Evolutionary conservation across 2,329 filamentous ascomycete species (phyloP).

Genomic region (Pyricularia grisea): DNA sequence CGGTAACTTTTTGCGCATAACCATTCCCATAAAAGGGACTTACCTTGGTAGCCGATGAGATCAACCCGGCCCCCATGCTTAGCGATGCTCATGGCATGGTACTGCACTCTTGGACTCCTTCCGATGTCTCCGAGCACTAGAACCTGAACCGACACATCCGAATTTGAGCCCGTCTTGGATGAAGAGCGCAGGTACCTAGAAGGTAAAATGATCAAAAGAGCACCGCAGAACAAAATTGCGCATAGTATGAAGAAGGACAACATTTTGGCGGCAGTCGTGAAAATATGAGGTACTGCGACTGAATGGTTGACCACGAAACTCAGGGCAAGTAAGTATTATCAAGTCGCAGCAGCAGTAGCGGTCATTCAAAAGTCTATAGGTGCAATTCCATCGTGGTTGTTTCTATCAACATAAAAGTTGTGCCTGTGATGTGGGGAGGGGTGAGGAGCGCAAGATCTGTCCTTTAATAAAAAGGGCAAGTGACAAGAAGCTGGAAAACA

Average conservation of each 20-base stretch:
- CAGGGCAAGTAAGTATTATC: neutral
- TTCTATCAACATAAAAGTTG: neutral
- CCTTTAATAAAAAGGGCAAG: neutral
- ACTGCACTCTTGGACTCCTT: constrained; percentile 94
- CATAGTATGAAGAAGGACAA: neutral
- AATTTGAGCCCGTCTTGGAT: constrained; percentile 5
- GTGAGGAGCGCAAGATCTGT: neutral
- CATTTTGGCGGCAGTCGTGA: neutral
- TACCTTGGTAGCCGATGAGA: constrained; percentile 81
- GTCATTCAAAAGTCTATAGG: neutral
- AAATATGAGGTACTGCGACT: neutral
- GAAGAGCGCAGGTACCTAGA: constrained; percentile 10
- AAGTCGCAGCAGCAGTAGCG: neutral
- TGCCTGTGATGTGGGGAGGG: neutral
- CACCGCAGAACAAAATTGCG: constrained; percentile 1
- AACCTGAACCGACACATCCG: constrained; percentile 52
- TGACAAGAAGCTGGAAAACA: neutral
- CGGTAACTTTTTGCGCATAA: neutral
- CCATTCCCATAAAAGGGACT: constrained; percentile 5
- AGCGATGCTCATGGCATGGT: constrained; percentile 88
- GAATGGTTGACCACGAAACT: neutral
- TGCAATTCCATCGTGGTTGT: neutral
- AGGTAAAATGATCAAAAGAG: constrained; percentile 9
- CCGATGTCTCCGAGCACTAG: constrained; percentile 93
- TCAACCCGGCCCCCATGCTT: constrained; percentile 72